Conservation (phyloP, 805 yeast genomes). For the Lachancea thermotolerans region DNA sequence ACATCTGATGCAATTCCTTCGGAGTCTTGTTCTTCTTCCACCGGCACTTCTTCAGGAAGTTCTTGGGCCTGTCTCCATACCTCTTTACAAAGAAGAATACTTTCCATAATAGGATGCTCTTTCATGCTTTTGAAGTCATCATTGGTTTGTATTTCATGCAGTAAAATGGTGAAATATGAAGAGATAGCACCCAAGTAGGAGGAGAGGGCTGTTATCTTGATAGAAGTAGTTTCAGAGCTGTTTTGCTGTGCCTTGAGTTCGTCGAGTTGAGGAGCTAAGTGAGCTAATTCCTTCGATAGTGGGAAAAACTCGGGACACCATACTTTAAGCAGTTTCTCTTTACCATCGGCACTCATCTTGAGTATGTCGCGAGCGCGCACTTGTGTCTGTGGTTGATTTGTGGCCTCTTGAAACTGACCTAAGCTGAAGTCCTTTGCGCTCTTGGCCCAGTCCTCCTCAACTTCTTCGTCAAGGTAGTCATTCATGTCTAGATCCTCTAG, state of each 20-base stretch:
- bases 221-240: slow-evolving; percentile 33
- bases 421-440: slow-evolving; percentile 44
- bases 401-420: slow-evolving; percentile 32
- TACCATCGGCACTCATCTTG: slow-evolving; percentile 46
- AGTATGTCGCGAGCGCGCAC: slow-evolving; percentile 36
- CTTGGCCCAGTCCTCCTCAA: slow-evolving; percentile 68
- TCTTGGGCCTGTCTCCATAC: slow-evolving; percentile 80
- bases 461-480: slow-evolving; percentile 68
- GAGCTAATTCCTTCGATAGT: slow-evolving; percentile 52
- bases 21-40: slow-evolving; percentile 25
- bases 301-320: slow-evolving; percentile 83
- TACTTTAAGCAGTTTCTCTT: slow-evolving; percentile 46
- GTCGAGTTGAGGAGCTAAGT: slow-evolving; percentile 38
- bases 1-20: slow-evolving; percentile 18
- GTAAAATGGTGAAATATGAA: slow-evolving; percentile 70
- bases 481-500: slow-evolving; percentile 67
- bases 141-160: slow-evolving; percentile 46
- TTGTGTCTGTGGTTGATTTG: slow-evolving; percentile 4
- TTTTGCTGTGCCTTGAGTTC: slow-evolving; percentile 28
- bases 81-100: slow-evolving; percentile 73
- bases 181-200: slow-evolving; percentile 74
- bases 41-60: slow-evolving; percentile 34
- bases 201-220: slow-evolving; percentile 64
- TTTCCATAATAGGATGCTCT: slow-evolving; percentile 86
- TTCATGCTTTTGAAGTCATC: slow-evolving; percentile 60